These are phyloP conservation scores for Spatholobus suberectus DNA, from an alignment of 306 rosid genomes.

Conservation along the genomic window DNA sequence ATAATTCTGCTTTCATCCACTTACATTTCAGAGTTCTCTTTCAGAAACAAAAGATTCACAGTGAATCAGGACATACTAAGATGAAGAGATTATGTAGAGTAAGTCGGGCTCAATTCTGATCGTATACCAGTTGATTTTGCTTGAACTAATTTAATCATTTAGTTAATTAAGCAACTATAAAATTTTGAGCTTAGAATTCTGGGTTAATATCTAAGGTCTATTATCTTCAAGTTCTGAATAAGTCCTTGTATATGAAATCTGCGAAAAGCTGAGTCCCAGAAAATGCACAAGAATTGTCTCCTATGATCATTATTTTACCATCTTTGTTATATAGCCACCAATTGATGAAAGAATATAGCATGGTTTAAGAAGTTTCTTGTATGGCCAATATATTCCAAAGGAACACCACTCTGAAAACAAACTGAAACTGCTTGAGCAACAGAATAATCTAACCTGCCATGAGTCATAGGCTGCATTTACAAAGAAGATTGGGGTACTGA, in stretches of 20 bases:
- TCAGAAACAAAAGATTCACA: neutral
- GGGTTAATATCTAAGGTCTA: neutral
- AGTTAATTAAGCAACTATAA: neutral
- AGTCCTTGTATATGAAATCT: neutral
- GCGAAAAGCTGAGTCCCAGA: neutral
- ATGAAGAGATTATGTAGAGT: neutral
- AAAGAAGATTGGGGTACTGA: slow-evolving; percentile 70
- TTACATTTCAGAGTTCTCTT: neutral
- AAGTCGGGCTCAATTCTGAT: neutral
- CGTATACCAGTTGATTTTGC: neutral
- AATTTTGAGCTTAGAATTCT: neutral
- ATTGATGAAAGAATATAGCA: slow-evolving; percentile 12
- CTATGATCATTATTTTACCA: neutral
- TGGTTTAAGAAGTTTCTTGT: neutral
- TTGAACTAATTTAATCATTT: neutral
- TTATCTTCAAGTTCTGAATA: slow-evolving; percentile 14
- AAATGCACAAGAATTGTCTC: neutral
- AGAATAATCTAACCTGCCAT: slow-evolving; percentile 83
- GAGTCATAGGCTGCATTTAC: slow-evolving; percentile 94
- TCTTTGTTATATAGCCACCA: neutral
- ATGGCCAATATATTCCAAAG: neutral
- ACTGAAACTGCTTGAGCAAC: neutral
- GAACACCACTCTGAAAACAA: neutral
- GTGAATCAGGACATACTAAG: neutral
- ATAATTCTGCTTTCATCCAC: neutral